Evolutionary conservation across 2,329 filamentous ascomycete genomes (phyloP), one percentile per base, ranked within the genome.

Genomic region (Calycina marina): DNA sequence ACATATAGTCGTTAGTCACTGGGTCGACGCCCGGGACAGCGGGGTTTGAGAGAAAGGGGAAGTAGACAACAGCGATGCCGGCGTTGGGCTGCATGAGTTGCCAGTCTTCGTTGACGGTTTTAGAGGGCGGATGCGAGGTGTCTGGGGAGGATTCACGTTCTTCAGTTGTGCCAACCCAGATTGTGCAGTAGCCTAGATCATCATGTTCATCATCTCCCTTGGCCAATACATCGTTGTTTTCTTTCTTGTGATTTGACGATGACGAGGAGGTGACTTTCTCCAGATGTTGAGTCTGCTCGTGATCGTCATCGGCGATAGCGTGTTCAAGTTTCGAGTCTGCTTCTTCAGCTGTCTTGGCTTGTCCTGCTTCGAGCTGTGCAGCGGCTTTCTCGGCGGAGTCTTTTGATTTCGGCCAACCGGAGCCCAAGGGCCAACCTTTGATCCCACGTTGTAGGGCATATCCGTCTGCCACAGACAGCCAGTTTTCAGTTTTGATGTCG

Each of bases 401-500:
- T 3, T 59, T 63, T 5, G 56, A 50, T 36, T 73, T 75, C 1
- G 88, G 88, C 90, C 90, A 98, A 12, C 90, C 90, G n/a, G 84
- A 76, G 4, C 88, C 88, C 5, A 94, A 59, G 0, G 90, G 90
- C 90, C 90, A 98, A 4, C 88, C 88, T 52, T 85, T 88, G 52
- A 98, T 76, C 5, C 81, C 82, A 26, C 88, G 76, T 54, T 94
- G 86, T 15, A 74, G 72, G 2, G 85, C 86, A 50, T 96, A 98
- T 2, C 90, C 88, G 48, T 96, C 90, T 0, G 80, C 83, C 0
- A 93, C 84, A 11, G 82, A 84, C 12, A 98, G 73, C 90, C 90
- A 98, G 50, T 98, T 96, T 49, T 94, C 86, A 4, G 80, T 82
- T 51, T 79, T 83, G 38, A 93, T 82, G 46, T 98, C 90, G 13